Conservation (phyloP, 2,329 filamentous ascomycete species). For the Colletotrichum acutatum region DNA sequence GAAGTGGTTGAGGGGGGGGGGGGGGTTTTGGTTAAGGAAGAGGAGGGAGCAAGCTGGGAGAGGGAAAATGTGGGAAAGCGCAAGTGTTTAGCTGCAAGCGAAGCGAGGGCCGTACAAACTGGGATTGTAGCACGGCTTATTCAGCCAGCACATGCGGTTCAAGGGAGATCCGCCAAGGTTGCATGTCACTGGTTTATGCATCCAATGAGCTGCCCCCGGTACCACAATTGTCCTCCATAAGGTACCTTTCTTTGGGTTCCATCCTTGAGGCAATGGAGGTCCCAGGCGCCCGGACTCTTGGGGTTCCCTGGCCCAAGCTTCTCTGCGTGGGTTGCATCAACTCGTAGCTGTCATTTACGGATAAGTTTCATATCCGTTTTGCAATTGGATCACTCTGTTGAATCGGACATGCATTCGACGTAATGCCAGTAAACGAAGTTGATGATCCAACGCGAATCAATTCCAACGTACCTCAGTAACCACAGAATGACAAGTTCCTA, state of each 20-base stretch:
- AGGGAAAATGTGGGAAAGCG: conserved; percentile 22
- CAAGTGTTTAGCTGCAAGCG: conserved; percentile 23
- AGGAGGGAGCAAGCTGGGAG: conserved; percentile 15
- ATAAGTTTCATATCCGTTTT: conserved; percentile 22
- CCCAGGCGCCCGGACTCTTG: not conserved
- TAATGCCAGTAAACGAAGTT: conserved; percentile 15
- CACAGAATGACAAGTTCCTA: no score
- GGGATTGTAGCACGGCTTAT: not conserved
- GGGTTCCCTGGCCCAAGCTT: not conserved
- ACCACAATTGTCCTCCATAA: not conserved
- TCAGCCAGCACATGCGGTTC: not conserved
- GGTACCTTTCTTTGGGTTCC: not conserved
- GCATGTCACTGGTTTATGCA: conserved; percentile 24
- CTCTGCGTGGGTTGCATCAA: conserved; percentile 6
- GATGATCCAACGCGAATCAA: not conserved
- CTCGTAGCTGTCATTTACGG: conserved; percentile 3
- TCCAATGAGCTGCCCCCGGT: conserved; percentile 2
- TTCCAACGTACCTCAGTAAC: no score
- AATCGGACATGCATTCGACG: not conserved
- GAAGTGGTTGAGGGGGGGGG: not conserved
- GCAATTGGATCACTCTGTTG: conserved; percentile 2
- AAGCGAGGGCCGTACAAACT: conserved; percentile 6
- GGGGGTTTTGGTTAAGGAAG: conserved; percentile 34
- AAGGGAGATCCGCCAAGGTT: not conserved
- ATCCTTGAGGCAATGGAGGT: no score